Evolutionary conservation across 78 protist genomes (phyloP).

Genomic region (Dictyostelium citrinum): DNA sequence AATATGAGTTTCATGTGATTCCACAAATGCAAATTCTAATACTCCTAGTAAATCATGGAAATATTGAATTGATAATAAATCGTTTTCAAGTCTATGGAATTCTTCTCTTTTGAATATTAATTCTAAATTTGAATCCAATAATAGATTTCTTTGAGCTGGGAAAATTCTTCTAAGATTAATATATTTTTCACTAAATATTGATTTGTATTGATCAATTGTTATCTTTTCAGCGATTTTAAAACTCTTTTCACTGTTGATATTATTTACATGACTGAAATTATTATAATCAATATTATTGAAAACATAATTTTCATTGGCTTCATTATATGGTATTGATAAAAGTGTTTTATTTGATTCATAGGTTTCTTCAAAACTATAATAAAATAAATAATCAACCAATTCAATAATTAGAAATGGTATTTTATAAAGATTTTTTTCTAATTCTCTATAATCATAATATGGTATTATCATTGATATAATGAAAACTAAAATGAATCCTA

Average conservation of each 20-base stretch:
- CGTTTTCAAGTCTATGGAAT: not conserved
- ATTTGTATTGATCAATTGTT: not conserved
- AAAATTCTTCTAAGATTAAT: not conserved
- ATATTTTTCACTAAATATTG: not conserved
- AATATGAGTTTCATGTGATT: not conserved
- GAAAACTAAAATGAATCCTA: not conserved
- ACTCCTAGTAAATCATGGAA: conserved; percentile 7
- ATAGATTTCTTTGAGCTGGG: conserved; percentile 13
- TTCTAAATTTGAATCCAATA: not conserved
- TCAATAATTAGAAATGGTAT: not conserved
- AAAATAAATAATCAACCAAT: not conserved
- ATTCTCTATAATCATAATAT: not conserved
- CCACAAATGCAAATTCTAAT: not conserved
- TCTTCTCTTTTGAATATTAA: not conserved
- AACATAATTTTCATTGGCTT: not conserved
- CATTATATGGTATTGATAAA: not conserved
- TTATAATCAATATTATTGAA: not conserved
- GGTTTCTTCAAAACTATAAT: not conserved
- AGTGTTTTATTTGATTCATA: not conserved
- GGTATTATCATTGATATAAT: not conserved
- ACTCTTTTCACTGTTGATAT: not conserved
- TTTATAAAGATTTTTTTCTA: not conserved
- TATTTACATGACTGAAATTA: not conserved
- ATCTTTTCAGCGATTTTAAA: not conserved
- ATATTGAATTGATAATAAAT: not conserved